A percentile compares a stretch with the other conserved stretches of the same genome.
phyloP scores from a whole-genome alignment of 805 yeast genomes.

The Yamadazyma ubonensis region DNA sequence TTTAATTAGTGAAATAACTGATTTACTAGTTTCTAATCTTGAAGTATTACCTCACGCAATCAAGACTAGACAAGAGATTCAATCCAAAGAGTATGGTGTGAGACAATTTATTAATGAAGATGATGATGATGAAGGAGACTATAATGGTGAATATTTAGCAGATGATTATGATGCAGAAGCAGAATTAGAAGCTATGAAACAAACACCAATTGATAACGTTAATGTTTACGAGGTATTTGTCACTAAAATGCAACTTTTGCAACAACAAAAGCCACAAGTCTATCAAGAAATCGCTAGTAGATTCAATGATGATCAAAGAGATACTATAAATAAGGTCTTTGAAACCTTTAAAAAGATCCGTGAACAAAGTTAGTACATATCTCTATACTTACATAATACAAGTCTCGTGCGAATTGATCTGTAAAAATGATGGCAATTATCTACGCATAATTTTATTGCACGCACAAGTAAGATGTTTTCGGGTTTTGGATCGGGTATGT shows the following conservation, averaged over 20 bases:
- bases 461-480: conserved; percentile 32
- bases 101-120: conserved; percentile 26
- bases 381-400: too few relatives aligned
- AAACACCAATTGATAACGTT: conserved; percentile 73
- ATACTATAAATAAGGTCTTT: conserved; percentile 16
- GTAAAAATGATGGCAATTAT: conserved; percentile 6
- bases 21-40: conserved; percentile 40
- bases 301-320: conserved; percentile 35
- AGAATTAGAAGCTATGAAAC: conserved; percentile 76
- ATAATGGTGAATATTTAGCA: conserved; percentile 27
- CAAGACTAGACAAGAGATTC: conserved; percentile 44
- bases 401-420: conserved; percentile 2
- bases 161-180: conserved; percentile 60
- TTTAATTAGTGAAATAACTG: conserved; percentile 36
- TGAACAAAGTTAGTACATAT: conserved; percentile 1
- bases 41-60: conserved; percentile 50
- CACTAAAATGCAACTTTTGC: conserved; percentile 49
- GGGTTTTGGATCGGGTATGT: conserved; percentile 40
- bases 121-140: conserved; percentile 32
- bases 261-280: conserved; percentile 44
- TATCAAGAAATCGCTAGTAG: conserved; percentile 50
- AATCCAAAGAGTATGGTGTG: conserved; percentile 38
- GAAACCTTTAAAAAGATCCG: conserved; percentile 11
- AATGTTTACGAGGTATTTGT: conserved; percentile 71
- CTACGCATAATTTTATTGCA: background rate